Base-by-base conservation (phyloP, 805 yeast species). In the Barnettozyma californica region DNA sequence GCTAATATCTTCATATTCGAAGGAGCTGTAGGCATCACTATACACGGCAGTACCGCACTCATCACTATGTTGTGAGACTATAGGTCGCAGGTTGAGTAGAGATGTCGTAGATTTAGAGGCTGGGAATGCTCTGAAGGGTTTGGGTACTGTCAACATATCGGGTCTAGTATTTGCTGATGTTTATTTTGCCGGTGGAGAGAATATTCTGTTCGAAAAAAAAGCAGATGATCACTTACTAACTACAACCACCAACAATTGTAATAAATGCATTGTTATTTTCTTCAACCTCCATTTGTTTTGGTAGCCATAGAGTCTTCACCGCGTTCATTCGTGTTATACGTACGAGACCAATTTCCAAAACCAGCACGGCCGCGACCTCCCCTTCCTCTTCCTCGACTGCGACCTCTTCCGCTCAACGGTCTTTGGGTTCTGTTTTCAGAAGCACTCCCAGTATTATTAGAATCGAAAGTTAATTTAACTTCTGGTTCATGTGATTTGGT, bases 381-480 rank as follows among this genome's bases (percentile, higher is more conserved):
- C 35, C 38, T 39, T 41, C 62, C 23, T 55, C 53, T 19, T 61
- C 54, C 18, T 62, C 59, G 16, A 65, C 61, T 38, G 41, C 40
- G 38, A 57, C 53, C 50, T 57, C 50, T 35, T 9, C 21, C 21
- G 14, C 33, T 29, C 16, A 14, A 13, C 5, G n/a, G n/a, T 29
- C n/a, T 14, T 29, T 29, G 29, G 29, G 13, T n/a, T 7, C 14
- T 29, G n/a, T 14, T 14, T 7, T 29, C 33, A 29, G 33, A 5
- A n/a, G 33, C 16, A 13, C 16, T 16, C 14, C 14, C 33, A 29
- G 14, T 13, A 14, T 2, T 13, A 13, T 9, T 29, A 16, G 16
- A 13, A 13, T 29, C 33, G 2, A 16, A 9, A 4, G 8, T 13
- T 9, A 5, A 16, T 29, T 14, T 14, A 7, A 29, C 21, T 35